These are phyloP conservation scores for Penicillium turbatum DNA, from an alignment of 495 filamentous ascomycete species.

Conservation along the genomic window DNA sequence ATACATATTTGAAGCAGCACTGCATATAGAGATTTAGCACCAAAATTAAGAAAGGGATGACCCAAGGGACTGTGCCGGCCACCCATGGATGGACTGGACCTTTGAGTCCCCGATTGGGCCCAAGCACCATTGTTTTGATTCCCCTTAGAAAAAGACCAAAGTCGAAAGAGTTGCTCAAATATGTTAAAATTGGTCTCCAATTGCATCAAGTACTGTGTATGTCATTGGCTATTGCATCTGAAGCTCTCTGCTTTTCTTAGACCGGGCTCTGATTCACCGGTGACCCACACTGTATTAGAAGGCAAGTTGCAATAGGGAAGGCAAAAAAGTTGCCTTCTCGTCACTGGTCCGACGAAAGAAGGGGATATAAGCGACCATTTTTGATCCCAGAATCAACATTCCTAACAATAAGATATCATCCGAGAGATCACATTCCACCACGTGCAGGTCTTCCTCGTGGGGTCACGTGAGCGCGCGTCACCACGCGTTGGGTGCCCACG, in stretches of 20 bases:
- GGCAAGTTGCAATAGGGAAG: not conserved
- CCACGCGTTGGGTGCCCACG: not conserved
- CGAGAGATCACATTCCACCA: constrained; percentile 4
- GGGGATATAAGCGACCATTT: not conserved
- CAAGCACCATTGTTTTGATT: not conserved
- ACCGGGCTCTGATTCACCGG: not conserved
- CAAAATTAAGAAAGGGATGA: not conserved
- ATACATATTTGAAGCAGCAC: too few species aligned
- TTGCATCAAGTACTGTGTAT: too few species aligned
- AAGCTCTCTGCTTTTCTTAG: not conserved
- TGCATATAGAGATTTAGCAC: not conserved
- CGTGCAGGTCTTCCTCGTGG: constrained; percentile 4
- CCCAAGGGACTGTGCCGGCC: not conserved
- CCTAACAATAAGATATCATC: not conserved
- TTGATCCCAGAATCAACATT: not conserved
- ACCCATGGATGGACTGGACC: not conserved
- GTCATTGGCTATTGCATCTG: too few species aligned
- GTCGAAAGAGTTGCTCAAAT: not conserved
- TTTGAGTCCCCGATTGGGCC: not conserved
- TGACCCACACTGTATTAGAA: not conserved
- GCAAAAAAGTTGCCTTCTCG: not conserved
- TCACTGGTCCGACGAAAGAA: not conserved
- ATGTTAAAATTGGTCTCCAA: too few species aligned
- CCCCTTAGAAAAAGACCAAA: not conserved
- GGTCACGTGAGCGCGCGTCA: constrained; percentile 10